These are phyloP conservation scores for Spergularia bocconei DNA, from an alignment of 148 eudicot genomes.

Conservation along the genomic window DNA sequence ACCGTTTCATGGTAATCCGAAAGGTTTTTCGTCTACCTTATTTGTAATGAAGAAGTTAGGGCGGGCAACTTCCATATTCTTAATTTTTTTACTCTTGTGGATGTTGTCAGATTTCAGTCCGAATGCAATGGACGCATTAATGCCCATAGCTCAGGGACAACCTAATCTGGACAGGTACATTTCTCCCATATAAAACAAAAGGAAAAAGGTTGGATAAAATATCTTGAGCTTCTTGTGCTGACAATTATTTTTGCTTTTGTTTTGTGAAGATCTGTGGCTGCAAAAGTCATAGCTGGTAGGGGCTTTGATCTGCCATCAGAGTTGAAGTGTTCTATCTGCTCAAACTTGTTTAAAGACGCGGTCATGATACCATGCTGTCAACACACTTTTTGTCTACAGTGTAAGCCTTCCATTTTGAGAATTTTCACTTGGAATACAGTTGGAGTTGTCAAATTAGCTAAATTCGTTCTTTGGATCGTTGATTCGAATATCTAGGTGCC, in stretches of 20 bases:
- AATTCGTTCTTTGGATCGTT: background rate
- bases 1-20: constrained; percentile 6
- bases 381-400: constrained; percentile 67
- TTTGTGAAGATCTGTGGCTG: constrained; percentile 21
- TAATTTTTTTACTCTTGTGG: constrained; percentile 14
- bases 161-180: constrained; percentile 39
- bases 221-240: background rate
- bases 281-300: constrained; percentile 28
- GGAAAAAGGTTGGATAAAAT: background rate
- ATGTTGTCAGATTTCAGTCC: constrained; percentile 37
- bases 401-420: constrained; percentile 35
- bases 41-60: background rate
- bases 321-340: constrained; percentile 61
- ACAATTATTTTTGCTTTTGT: constrained; percentile 1
- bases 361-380: constrained; percentile 91
- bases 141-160: constrained; percentile 30
- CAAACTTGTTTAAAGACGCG: constrained; percentile 62
- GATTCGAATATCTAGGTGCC: no score
- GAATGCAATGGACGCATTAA: constrained; percentile 31
- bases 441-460: background rate
- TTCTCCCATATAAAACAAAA: background rate
- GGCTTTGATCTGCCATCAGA: constrained; percentile 47
- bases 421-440: background rate
- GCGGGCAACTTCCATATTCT: background rate
- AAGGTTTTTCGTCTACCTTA: constrained; percentile 30